These are phyloP conservation scores for Eruca vesicaria DNA, from an alignment of 441 rosid species.

Conservation along the genomic window DNA sequence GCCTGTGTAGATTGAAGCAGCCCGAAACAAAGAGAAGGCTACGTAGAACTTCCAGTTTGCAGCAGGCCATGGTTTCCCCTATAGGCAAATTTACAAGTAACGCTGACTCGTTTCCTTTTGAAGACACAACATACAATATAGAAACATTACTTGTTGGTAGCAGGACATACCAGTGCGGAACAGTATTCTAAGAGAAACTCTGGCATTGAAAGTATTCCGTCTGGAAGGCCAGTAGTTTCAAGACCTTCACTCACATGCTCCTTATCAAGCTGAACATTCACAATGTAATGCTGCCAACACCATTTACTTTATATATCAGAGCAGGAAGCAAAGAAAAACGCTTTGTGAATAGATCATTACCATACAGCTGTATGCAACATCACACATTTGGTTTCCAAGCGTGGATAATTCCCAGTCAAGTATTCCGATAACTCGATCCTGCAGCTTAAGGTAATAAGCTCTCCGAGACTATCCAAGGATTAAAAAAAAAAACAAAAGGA, in stretches of 20 bases:
- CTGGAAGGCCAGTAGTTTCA: conserved; percentile 67
- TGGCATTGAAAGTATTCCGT: conserved; percentile 79
- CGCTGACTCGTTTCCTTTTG: background rate
- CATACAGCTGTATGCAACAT: conserved; percentile 85
- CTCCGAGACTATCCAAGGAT: background rate
- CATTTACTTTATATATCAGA: conserved; percentile 28
- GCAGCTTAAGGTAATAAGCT: conserved; percentile 32
- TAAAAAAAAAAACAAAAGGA: background rate
- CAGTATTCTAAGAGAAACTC: conserved; percentile 86
- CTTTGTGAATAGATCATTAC: conserved; percentile 41
- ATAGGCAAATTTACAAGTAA: background rate
- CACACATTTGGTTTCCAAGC: conserved; percentile 96
- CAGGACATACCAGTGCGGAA: conserved; percentile 64
- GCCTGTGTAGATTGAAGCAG: conserved; percentile 77
- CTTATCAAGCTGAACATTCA: conserved; percentile 37
- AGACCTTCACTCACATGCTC: conserved; percentile 49
- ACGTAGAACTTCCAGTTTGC: conserved; percentile 87
- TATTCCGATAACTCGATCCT: conserved; percentile 91
- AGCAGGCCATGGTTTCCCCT: conserved; percentile 94
- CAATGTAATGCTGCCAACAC: conserved; percentile 63
- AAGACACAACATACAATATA: no score
- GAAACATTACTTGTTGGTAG: background rate
- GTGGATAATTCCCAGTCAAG: conserved; percentile 98
- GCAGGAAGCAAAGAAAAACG: background rate
- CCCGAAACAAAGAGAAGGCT: conserved; percentile 85